Evolutionary conservation across 75 land plant species (phyloP).

Genomic region (Pinus tabuliformis): DNA sequence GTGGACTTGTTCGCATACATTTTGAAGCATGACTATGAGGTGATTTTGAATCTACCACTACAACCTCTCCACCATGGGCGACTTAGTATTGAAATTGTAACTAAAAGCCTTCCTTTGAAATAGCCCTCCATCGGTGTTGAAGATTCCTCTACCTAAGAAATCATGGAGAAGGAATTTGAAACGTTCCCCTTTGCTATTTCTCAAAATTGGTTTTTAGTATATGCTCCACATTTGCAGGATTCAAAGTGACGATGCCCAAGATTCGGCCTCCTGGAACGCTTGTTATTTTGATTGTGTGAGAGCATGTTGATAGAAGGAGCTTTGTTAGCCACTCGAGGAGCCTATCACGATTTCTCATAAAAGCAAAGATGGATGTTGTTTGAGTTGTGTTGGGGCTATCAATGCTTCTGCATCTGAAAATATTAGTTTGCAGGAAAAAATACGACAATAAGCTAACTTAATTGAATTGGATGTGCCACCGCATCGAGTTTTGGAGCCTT

Average conservation of each 20-base stretch:
- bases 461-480: too few species aligned
- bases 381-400: too few species aligned
- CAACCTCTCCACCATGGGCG: conserved; percentile 22
- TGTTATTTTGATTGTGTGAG: background rate
- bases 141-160: conserved; percentile 65
- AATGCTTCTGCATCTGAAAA: too few species aligned
- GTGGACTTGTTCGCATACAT: background rate
- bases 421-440: too few species aligned
- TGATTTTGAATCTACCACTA: conserved; percentile 7
- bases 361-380: background rate
- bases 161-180: conserved; percentile 42
- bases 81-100: conserved; percentile 40
- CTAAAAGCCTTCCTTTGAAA: conserved; percentile 59
- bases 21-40: conserved; percentile 10
- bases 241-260: conserved; percentile 28
- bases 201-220: conserved; percentile 52
- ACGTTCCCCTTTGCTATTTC: conserved; percentile 52
- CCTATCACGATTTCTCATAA: background rate
- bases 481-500: too few species aligned
- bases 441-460: too few species aligned
- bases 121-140: conserved; percentile 59
- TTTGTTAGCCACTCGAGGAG: conserved; percentile 2
- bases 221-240: conserved; percentile 61
- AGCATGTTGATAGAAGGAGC: too few species aligned
- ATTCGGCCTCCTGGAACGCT: background rate